These are phyloP conservation scores for Hsuehochloa calcarea DNA, from an alignment of 176 grass and related monocot species.

Conservation along the genomic window DNA sequence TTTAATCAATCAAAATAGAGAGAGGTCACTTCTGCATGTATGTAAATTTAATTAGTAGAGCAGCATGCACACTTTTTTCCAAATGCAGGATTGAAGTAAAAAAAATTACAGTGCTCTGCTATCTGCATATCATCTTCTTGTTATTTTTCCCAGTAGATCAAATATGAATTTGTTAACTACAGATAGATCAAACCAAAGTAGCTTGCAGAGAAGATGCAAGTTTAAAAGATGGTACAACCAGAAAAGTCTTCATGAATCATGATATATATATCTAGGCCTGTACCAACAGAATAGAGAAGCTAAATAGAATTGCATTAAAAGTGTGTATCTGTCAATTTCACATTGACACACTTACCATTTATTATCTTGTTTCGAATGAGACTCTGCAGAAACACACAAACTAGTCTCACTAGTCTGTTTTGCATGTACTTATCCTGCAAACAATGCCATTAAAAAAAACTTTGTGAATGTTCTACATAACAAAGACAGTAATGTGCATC, in stretches of 20 bases:
- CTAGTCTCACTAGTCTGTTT: constrained; percentile 93
- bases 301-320: constrained; percentile 2
- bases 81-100: not conserved
- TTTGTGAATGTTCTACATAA: constrained; percentile 27
- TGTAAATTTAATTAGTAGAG: not conserved
- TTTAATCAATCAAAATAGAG: not conserved
- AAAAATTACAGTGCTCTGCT: not conserved
- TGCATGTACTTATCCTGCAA: constrained; percentile 99
- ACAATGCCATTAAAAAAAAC: constrained; percentile 34
- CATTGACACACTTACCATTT: constrained; percentile 66
- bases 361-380: constrained; percentile 99
- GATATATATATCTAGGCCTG: not conserved
- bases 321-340: not conserved
- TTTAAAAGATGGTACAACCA: not conserved
- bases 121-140: not conserved
- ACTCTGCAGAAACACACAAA: constrained; percentile 95
- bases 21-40: not conserved
- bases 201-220: constrained; percentile 10
- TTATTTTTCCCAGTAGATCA: not conserved
- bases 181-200: not conserved
- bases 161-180: not conserved
- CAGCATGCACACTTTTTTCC: not conserved
- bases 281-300: not conserved
- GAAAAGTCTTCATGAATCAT: not conserved
- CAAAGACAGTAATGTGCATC: constrained; percentile 1